Percentiles rank a stretch among this genome's conserved stretches.
These are phyloP conservation scores for Dactylellina parvicollis DNA, from an alignment of 2,329 filamentous ascomycete species.

Conservation along the genomic window DNA sequence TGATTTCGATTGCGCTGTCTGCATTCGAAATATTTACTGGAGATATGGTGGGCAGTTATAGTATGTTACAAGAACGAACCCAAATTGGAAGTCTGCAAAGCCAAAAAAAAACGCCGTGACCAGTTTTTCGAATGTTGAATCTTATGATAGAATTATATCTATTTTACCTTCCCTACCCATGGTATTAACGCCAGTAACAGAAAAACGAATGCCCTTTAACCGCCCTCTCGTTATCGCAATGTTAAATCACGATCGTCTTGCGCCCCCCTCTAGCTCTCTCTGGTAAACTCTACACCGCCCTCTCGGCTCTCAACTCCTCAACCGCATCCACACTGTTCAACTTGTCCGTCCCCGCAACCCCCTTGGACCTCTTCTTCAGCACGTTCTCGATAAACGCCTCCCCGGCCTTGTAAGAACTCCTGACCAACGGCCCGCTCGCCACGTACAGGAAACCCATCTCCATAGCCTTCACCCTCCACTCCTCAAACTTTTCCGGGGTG, in stretches of 20 bases:
- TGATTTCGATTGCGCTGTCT: not conserved
- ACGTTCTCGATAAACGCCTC: constrained; percentile 99
- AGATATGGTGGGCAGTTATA: not conserved
- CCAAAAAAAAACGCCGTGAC: constrained; percentile 22
- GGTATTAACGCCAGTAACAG: constrained; percentile 15
- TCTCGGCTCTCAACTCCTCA: constrained; percentile 42
- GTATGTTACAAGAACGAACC: not conserved
- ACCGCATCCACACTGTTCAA: constrained; percentile 39
- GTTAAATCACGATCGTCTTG: constrained; percentile 20
- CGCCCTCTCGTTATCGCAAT: not conserved
- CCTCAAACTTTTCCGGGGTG: constrained; percentile 87
- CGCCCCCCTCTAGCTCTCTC: not conserved
- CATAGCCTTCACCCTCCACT: constrained; percentile 87
- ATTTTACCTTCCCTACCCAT: not conserved
- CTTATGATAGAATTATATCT: not conserved
- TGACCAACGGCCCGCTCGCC: constrained; percentile 88
- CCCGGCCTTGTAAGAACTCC: constrained; percentile 96
- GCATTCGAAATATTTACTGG: not conserved
- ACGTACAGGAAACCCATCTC: constrained; percentile 98
- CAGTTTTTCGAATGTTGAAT: constrained; percentile 28
- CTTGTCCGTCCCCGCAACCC: constrained; percentile 37
- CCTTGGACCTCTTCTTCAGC: constrained; percentile 76
- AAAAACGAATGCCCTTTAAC: not conserved
- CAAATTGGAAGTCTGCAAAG: not conserved
- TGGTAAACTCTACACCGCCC: constrained; percentile 6